phyloP scores from a whole-genome alignment of 345 rosid species.

The Atalantia buxifolia region DNA sequence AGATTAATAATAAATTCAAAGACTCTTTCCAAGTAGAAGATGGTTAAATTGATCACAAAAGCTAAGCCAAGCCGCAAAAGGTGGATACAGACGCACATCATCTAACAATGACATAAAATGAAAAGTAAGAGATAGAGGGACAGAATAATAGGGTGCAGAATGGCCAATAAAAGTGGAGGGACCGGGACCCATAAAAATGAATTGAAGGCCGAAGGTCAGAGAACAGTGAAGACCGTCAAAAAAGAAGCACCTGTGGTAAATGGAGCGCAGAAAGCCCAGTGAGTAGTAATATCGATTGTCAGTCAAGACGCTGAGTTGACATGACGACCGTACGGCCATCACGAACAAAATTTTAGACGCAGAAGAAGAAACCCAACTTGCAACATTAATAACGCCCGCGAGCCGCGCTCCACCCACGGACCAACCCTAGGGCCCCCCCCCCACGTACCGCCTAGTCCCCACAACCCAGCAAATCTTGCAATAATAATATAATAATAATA shows the following conservation, averaged over 20 bases:
- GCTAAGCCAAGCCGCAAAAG: too few species aligned
- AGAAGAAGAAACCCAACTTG: not conserved
- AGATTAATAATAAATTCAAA: too few species aligned
- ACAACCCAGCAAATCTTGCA: not conserved
- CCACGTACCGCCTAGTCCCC: not conserved
- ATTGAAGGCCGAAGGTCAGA: not conserved
- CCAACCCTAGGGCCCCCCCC: not conserved
- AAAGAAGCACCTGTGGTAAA: not conserved
- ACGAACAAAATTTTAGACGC: not conserved
- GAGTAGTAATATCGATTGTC: conserved; percentile 42
- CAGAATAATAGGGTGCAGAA: not conserved
- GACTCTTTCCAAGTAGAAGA: too few species aligned
- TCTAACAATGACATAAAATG: not conserved
- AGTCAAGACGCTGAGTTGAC: conserved; percentile 21
- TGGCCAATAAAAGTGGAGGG: not conserved
- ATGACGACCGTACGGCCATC: conserved; percentile 32
- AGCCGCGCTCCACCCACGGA: not conserved
- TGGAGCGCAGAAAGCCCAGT: not conserved
- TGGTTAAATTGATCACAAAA: too few species aligned
- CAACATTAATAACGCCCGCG: not conserved
- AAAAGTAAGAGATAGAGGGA: not conserved
- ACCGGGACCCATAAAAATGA: not conserved
- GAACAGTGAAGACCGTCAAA: not conserved
- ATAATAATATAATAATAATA: not conserved
- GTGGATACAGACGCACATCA: too few species aligned